Conservation (phyloP, 192 early-diverging fungal genomes). For the Spinellus fusiger region DNA sequence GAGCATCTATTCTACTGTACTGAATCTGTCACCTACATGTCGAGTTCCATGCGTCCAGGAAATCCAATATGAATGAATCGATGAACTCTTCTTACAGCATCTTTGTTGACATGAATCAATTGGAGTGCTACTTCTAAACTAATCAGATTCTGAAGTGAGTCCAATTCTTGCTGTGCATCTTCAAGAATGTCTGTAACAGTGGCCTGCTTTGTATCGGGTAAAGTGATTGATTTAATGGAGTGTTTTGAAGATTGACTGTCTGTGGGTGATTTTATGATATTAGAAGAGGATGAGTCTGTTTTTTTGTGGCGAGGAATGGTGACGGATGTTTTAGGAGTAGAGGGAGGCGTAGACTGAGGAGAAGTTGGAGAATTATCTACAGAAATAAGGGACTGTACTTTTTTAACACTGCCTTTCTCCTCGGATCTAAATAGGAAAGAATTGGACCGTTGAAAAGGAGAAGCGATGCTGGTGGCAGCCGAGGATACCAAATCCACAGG, state of each 20-base stretch:
- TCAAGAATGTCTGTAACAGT: slow-evolving; percentile 46
- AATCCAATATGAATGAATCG: slow-evolving; percentile 51
- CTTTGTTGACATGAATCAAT: slow-evolving; percentile 87
- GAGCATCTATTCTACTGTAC: not conserved
- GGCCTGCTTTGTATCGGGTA: slow-evolving; percentile 20
- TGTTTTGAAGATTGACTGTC: slow-evolving; percentile 1
- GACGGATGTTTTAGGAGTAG: slow-evolving; percentile 11
- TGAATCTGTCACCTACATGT: slow-evolving; percentile 40
- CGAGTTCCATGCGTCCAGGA: slow-evolving; percentile 51
- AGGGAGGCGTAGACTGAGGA: slow-evolving; percentile 15
- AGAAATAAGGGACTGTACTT: not conserved
- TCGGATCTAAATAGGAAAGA: not conserved
- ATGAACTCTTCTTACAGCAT: slow-evolving; percentile 55
- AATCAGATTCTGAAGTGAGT: slow-evolving; percentile 56
- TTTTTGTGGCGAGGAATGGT: not conserved
- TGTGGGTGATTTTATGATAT: not conserved
- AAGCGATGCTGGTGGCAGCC: slow-evolving; percentile 28
- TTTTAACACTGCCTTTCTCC: not conserved
- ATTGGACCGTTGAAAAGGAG: slow-evolving; percentile 14
- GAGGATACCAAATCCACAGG: slow-evolving; percentile 36
- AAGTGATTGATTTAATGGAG: slow-evolving; percentile 9
- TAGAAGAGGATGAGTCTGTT: not conserved
- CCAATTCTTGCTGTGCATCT: slow-evolving; percentile 42
- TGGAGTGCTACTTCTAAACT: slow-evolving; percentile 80
- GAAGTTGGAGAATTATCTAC: slow-evolving; percentile 1